Conservation (phyloP, 441 rosid species). For the Flueggea neowawraea region DNA sequence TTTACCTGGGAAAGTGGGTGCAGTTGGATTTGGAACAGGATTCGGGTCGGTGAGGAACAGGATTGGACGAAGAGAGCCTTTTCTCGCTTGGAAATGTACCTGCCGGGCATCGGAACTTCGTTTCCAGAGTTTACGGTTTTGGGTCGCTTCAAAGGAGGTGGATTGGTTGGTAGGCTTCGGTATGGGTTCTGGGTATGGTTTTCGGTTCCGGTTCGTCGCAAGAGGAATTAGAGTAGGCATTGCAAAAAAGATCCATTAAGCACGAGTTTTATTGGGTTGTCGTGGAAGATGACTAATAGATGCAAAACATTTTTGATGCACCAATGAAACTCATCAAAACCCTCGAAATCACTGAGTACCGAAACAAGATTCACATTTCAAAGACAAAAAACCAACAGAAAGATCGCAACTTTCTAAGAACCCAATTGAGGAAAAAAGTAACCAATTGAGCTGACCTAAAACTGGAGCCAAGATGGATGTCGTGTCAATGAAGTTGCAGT, state of each 20-base stretch:
- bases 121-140: slow-evolving; percentile 16
- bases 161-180: not conserved
- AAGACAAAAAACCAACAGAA: no score
- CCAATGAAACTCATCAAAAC: no score
- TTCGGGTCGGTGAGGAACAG: slow-evolving; percentile 10
- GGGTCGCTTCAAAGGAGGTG: slow-evolving; percentile 26
- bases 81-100: slow-evolving; percentile 75
- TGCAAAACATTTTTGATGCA: no score
- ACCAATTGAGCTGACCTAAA: no score
- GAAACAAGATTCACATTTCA: no score
- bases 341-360: no score
- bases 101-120: slow-evolving; percentile 46
- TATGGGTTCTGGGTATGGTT: slow-evolving; percentile 1
- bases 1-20: slow-evolving; percentile 34
- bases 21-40: slow-evolving; percentile 2
- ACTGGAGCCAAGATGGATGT: no score
- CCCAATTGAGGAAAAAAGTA: no score
- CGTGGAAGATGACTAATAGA: no score
- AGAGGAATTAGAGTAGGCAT: slow-evolving; percentile 36
- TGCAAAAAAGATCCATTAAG: slow-evolving; percentile 52
- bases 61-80: slow-evolving; percentile 31
- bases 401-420: no score
- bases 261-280: no score
- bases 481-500: no score
- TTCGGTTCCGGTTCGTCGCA: slow-evolving; percentile 38